Base-by-base conservation (phyloP, 1,284 basidiomycete species). In the Puccinia coronata region DNA sequence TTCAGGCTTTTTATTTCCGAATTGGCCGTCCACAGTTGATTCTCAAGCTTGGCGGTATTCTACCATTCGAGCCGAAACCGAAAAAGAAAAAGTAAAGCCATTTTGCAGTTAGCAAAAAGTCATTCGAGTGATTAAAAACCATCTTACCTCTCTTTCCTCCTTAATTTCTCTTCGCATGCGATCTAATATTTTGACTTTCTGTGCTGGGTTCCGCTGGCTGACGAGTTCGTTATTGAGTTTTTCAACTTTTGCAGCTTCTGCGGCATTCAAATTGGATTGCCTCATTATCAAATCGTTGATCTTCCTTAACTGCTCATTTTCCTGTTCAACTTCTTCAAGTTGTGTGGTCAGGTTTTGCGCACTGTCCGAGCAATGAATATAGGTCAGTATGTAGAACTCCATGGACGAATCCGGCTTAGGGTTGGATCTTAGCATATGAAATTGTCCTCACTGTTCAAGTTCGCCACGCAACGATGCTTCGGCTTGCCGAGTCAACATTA, bases 191-290 rank as follows among this genome's bases (percentile, higher is more conserved):
- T 71, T 70, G 2, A 80, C 49, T 71, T 57, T 70, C 61, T 80
- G 77, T 34, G 67, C 67, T 47, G 77, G 77, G 41, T 80, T 80
- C 43, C 70, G 77, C 18, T 80, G 77, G 49, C 77, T 80, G 39
- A 80, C 67, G 5, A 80, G 67, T 20, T 80, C 77, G 9, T 36
- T 51, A 31, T 80, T 80, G 4, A 80, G 53, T 34, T 67, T 31
- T 25, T 65, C 77, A 25, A 80, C 39, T 34, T 80, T 80, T 39
- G 69, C 77, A 25, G 67, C 67, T 47, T 71, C 65, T 43, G 51
- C 67, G n/a, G 77, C 77, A 61, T 80, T 71, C 39, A 71, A 47
- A 20, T 67, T 43, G 39, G 77, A 57, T 31, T 80, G 77, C 16
- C 77, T 51, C 51, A 65, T 28, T 16, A 80, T 28, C 39, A 80